Conservation (phyloP, 1,139 yeast species). For the Kodamaea sp. region DNA sequence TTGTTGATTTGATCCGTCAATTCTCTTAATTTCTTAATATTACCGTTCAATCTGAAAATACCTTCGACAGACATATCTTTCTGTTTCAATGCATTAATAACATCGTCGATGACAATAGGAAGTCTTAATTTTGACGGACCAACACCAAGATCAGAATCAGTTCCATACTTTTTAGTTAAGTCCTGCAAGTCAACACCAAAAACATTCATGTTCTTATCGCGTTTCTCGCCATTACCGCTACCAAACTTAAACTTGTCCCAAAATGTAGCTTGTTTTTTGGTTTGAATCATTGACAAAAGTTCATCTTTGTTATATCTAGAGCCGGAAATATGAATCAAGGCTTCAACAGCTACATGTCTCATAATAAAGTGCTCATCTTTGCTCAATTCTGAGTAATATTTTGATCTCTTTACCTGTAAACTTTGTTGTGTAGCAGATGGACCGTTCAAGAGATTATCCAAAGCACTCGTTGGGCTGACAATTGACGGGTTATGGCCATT, state of each 20-base stretch:
- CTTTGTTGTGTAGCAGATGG: conserved; percentile 7
- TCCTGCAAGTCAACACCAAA: conserved; percentile 78
- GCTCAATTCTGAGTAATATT: conserved; percentile 70
- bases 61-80: conserved; percentile 98
- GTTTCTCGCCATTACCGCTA: conserved; percentile 23
- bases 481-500: conserved; percentile 8
- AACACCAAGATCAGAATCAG: conserved; percentile 81
- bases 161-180: conserved; percentile 73
- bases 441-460: conserved; percentile 16
- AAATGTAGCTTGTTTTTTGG: conserved; percentile 55
- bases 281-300: conserved; percentile 51
- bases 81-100: conserved; percentile 77
- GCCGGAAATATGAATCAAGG: conserved; percentile 44
- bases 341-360: conserved; percentile 66
- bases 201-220: conserved; percentile 40
- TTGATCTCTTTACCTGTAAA: conserved; percentile 18
- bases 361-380: conserved; percentile 58
- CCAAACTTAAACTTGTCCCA: conserved; percentile 69
- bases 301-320: conserved; percentile 47
- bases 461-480: conserved; percentile 14
- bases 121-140: conserved; percentile 79
- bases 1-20: conserved; percentile 72
- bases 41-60: conserved; percentile 93
- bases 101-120: conserved; percentile 85
- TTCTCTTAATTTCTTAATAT: conserved; percentile 76